Base-by-base conservation (phyloP, 2,329 filamentous ascomycete genomes). In the Stachybotrys chartarum region DNA sequence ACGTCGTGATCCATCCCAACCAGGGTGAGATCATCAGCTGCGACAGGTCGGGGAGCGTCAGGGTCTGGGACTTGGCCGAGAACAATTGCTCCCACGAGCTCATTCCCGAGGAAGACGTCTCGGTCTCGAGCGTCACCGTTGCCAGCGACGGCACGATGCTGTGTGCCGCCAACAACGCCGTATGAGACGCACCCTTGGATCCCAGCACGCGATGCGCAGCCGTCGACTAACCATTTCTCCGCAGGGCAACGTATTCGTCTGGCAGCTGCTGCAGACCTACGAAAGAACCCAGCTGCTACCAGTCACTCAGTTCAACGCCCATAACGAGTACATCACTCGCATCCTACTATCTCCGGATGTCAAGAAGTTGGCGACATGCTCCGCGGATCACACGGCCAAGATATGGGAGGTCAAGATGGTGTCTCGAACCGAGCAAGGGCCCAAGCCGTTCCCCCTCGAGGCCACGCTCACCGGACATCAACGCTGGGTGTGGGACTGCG, bases 1-100 rank as follows among this genome's bases (percentile, higher is more conserved):
- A 99, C 71, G 94, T 99, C 8, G 94, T 97, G n/a, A 99, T 99
- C 55, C 94, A 99, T 70, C 94, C 94, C 0, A 99, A 99, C 68
- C 94, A 99, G 75, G 94, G 93, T 57, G 94, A 99, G 76, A 87
- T 99, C 58, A 96, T 99, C 67, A 96, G 90, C 70, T 97, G 93
- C 70, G 94, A 99, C 70, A 85, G 93, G 39, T 87, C 88, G 51
- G 94, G 94, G 51, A 96, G 91, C 70, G 91, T 99, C 57, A 81
- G 93, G 46, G 89, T 99, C 59, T 99, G 94, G 94, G 94, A 99
- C 67, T 74, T 99, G 55, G 91, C 91, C 8, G 92, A 97, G 80
- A 97, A 97, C 69, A 95, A 91, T 66, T 99, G 94, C 77, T 92
- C 90, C 0, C 93, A 97, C 71, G 90, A 97, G 73, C 80, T 99